Percentiles rank a stretch among this genome's conserved stretches.
These are phyloP conservation scores for Triangularia verruculosa DNA, from an alignment of 2,329 filamentous ascomycete species.

Conservation along the genomic window DNA sequence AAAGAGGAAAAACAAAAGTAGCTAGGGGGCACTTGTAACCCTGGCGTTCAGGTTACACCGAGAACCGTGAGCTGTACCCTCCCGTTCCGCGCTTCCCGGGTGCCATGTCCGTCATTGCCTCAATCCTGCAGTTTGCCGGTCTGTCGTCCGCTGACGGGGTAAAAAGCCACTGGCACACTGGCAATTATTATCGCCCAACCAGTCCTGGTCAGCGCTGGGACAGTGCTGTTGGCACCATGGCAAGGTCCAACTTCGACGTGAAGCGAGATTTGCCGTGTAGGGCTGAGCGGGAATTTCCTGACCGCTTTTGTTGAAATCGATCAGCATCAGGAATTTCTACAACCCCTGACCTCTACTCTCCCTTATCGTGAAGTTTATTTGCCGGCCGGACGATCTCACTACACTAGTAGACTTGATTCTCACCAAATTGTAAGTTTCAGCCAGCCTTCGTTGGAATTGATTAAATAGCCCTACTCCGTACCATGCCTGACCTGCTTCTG, in stretches of 20 bases:
- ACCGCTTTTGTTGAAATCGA: conserved; percentile 13
- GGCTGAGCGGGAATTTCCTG: conserved; percentile 17
- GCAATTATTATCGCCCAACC: neutral
- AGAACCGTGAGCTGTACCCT: conserved; percentile 21
- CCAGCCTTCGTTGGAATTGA: neutral
- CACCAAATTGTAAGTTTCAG: neutral
- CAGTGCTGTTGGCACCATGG: neutral
- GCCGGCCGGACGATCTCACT: neutral
- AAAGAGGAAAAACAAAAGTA: neutral
- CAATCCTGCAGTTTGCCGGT: conserved; percentile 8
- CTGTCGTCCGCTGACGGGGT: neutral
- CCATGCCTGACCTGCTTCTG: neutral
- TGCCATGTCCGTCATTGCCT: conserved; percentile 24
- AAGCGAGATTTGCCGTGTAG: conserved; percentile 13
- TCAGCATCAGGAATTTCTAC: conserved; percentile 1
- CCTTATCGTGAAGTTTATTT: neutral
- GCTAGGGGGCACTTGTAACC: conserved; percentile 12
- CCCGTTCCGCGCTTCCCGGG: conserved; percentile 26
- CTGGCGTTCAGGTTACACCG: conserved; percentile 26
- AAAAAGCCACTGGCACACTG: neutral
- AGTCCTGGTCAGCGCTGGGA: neutral
- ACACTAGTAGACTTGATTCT: neutral
- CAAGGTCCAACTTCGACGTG: neutral
- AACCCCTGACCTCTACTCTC: neutral
- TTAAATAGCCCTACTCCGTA: too few relatives aligned